These are phyloP conservation scores for Aschersonia sp. DNA, from an alignment of 2,329 filamentous ascomycete genomes.

Conservation along the genomic window DNA sequence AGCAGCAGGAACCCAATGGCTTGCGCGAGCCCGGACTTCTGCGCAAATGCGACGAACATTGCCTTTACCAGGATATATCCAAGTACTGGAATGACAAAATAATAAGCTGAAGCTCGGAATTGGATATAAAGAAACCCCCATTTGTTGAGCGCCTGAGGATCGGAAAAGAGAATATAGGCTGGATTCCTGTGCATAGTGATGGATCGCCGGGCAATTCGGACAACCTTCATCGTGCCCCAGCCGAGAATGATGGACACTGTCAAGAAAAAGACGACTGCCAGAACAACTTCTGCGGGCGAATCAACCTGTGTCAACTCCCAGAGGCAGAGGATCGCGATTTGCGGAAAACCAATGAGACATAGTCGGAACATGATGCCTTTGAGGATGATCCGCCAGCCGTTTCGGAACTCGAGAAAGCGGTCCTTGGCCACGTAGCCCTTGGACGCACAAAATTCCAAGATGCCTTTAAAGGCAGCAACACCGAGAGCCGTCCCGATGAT, in stretches of 20 bases:
- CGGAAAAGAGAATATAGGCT: slow-evolving; percentile 89
- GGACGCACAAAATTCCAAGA: slow-evolving; percentile 62
- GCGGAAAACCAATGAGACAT: slow-evolving; percentile 78
- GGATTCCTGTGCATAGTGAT: slow-evolving; percentile 50
- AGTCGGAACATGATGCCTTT: slow-evolving; percentile 89
- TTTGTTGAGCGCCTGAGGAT: slow-evolving; percentile 81
- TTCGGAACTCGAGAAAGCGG: slow-evolving; percentile 84
- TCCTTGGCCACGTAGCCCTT: slow-evolving; percentile 65
- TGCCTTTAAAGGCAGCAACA: slow-evolving; percentile 65
- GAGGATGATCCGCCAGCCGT: slow-evolving; percentile 80
- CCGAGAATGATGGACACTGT: slow-evolving; percentile 61
- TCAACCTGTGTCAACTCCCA: slow-evolving; percentile 85
- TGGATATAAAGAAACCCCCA: slow-evolving; percentile 97
- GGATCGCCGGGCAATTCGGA: slow-evolving; percentile 73
- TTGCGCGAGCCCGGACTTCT: slow-evolving; percentile 56
- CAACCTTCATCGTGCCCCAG: slow-evolving; percentile 81
- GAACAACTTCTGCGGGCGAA: slow-evolving; percentile 71
- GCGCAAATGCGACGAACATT: slow-evolving; percentile 73
- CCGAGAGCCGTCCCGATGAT: slow-evolving; percentile 58
- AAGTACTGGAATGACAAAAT: slow-evolving; percentile 74
- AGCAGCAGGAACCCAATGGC: slow-evolving; percentile 75
- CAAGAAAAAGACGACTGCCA: slow-evolving; percentile 77
- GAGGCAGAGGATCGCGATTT: slow-evolving; percentile 77
- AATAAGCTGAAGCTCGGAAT: slow-evolving; percentile 89
- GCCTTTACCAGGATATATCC: slow-evolving; percentile 71